Percentiles rank a stretch among this genome's conserved stretches.
Conservation (phyloP, 2,329 filamentous ascomycete species). For the Fusarium sp. region DNA sequence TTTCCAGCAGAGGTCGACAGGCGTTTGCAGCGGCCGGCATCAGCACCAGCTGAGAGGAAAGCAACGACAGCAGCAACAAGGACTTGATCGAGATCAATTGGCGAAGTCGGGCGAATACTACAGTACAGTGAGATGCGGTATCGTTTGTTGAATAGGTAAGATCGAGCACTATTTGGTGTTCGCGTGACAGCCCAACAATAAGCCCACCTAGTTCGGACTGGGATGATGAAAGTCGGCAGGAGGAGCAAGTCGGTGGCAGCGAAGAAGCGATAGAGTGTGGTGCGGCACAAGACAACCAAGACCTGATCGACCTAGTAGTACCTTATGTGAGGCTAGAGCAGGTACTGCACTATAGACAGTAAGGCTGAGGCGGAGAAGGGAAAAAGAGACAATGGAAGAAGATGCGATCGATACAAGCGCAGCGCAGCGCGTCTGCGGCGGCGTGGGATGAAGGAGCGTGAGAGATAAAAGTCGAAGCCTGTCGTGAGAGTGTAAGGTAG, state of each 20-base stretch:
- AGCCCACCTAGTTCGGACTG: slow-evolving; percentile 40
- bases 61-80: slow-evolving; percentile 23
- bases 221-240: slow-evolving; percentile 33
- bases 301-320: slow-evolving; percentile 27
- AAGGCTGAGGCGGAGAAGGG: slow-evolving; percentile 33
- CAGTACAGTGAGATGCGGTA: slow-evolving; percentile 23
- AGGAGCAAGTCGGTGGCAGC: slow-evolving; percentile 45
- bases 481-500: slow-evolving; percentile 41
- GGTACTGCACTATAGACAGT: slow-evolving; percentile 36
- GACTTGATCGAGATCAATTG: slow-evolving; percentile 47
- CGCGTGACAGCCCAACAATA: slow-evolving; percentile 46
- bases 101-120: slow-evolving; percentile 20
- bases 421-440: slow-evolving; percentile 44
- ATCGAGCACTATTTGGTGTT: slow-evolving; percentile 39
- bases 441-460: slow-evolving; percentile 46
- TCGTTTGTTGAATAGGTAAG: slow-evolving; percentile 32
- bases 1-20: slow-evolving; percentile 49
- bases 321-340: slow-evolving; percentile 40
- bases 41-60: slow-evolving; percentile 48
- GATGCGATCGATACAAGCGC: slow-evolving; percentile 38
- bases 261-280: slow-evolving; percentile 41
- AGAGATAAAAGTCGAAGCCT: slow-evolving; percentile 46
- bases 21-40: slow-evolving; percentile 53
- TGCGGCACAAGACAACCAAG: slow-evolving; percentile 43
- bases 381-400: slow-evolving; percentile 36